Evolutionary conservation across 1,284 basidiomycete species (phyloP).

Genomic region (Apiotrichum gamsii): DNA sequence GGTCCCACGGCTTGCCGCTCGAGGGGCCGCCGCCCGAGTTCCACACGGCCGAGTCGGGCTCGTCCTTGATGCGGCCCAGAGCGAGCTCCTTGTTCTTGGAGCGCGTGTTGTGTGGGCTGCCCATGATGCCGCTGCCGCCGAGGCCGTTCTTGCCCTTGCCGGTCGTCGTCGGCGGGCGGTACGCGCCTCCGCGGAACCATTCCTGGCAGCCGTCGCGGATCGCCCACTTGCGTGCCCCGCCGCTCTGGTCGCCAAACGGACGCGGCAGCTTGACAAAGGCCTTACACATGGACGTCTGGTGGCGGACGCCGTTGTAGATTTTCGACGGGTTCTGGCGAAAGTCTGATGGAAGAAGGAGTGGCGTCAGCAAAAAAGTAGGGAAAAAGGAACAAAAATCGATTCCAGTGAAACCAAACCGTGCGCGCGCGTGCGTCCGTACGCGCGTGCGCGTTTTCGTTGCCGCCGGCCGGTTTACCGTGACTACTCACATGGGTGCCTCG

Average conservation of each 20-base stretch:
- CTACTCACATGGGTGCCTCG: constrained; percentile 42
- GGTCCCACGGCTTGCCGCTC: constrained; percentile 13
- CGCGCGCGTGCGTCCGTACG: too few relatives aligned
- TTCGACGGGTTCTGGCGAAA: constrained; percentile 46
- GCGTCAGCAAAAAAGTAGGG: background rate
- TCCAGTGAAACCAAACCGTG: too few relatives aligned
- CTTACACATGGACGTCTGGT: constrained; percentile 47
- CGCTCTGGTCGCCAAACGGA: constrained; percentile 45
- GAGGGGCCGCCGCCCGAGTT: constrained; percentile 8
- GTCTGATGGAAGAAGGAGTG: constrained; percentile 19
- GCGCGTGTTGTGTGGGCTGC: constrained; percentile 29
- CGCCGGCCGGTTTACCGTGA: too few relatives aligned
- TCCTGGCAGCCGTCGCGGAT: constrained; percentile 45
- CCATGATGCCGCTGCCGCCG: background rate
- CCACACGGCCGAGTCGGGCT: background rate
- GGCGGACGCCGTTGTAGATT: constrained; percentile 49
- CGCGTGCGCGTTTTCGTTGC: background rate
- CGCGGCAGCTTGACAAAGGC: constrained; percentile 46
- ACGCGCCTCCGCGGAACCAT: constrained; percentile 40
- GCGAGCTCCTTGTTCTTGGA: constrained; percentile 30
- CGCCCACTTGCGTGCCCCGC: constrained; percentile 45
- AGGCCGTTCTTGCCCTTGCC: constrained; percentile 3
- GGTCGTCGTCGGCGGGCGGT: constrained; percentile 25
- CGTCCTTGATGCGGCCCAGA: constrained; percentile 20
- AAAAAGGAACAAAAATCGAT: background rate